A percentile compares a stretch with the other conserved stretches of the same genome.
phyloP scores from a whole-genome alignment of 1,284 basidiomycete genomes.

The Puccinia novopanici region DNA sequence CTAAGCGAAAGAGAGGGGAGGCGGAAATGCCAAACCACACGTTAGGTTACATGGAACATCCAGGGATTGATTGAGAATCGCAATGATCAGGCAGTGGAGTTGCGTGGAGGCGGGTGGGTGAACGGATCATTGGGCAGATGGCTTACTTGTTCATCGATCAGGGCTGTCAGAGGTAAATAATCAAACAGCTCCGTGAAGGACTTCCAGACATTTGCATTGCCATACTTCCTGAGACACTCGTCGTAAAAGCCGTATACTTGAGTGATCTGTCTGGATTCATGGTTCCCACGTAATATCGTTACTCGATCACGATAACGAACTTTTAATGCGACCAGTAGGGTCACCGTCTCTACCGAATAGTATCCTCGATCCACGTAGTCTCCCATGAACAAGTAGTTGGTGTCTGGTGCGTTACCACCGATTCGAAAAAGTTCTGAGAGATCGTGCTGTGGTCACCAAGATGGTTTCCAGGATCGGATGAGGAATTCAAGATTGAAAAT shows the following conservation, averaged over 20 bases:
- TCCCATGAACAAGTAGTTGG: conserved; percentile 99
- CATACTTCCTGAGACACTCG: conserved; percentile 98
- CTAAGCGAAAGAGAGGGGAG: conserved; percentile 61
- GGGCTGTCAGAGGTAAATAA: conserved; percentile 91
- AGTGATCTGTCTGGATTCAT: conserved; percentile 98
- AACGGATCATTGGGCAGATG: background rate
- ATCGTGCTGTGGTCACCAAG: conserved; percentile 73
- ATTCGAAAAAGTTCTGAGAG: conserved; percentile 98
- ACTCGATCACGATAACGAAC: conserved; percentile 97
- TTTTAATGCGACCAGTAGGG: conserved; percentile 95
- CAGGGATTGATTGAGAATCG: background rate
- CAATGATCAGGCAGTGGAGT: background rate
- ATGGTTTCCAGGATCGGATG: conserved; percentile 27
- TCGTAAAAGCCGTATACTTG: conserved; percentile 99
- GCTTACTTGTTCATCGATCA: conserved; percentile 97
- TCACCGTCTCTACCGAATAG: conserved; percentile 99
- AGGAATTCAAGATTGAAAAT: background rate
- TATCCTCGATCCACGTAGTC: conserved; percentile 99
- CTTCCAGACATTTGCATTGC: conserved; percentile 99
- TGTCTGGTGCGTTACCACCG: conserved; percentile 98
- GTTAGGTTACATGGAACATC: background rate
- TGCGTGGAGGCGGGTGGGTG: background rate
- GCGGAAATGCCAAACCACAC: background rate
- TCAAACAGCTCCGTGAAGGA: conserved; percentile 99
- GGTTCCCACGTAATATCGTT: conserved; percentile 96